phyloP scores from a whole-genome alignment of 768 basidiomycete genomes.

The Trametes cinnabarina region DNA sequence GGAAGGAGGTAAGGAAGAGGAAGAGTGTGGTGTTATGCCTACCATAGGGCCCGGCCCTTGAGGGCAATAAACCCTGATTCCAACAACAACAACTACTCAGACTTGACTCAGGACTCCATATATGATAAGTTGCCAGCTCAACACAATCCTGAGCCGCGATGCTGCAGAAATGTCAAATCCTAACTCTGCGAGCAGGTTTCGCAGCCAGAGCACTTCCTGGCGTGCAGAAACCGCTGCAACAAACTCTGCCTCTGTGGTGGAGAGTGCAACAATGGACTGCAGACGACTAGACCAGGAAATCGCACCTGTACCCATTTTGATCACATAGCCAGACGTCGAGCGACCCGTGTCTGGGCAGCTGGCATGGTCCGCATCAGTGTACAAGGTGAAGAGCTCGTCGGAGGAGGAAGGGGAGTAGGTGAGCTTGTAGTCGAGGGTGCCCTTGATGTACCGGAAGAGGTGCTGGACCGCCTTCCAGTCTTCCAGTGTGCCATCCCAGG shows the following conservation, averaged over 20 bases:
- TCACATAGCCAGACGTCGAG: conserved; percentile 31
- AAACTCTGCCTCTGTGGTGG: conserved; percentile 36
- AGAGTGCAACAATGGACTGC: conserved; percentile 39
- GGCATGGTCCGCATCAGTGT: conserved; percentile 13
- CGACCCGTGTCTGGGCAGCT: conserved; percentile 2
- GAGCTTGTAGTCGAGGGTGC: conserved; percentile 29
- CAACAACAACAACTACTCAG: no score
- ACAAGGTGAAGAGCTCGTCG: not conserved
- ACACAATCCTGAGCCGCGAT: conserved; percentile 31
- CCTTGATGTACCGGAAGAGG: conserved; percentile 37
- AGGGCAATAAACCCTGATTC: no score
- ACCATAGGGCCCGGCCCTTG: no score
- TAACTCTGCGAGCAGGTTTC: conserved; percentile 25
- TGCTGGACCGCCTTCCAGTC: conserved; percentile 39
- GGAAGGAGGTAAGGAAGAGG: no score
- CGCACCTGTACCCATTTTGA: conserved; percentile 35
- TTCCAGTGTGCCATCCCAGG: conserved; percentile 36
- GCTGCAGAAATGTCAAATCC: conserved; percentile 28
- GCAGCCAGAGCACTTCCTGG: no score
- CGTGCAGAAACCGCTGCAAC: no score
- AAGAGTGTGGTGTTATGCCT: no score
- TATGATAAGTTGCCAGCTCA: no score
- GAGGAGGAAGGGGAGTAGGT: conserved; percentile 3
- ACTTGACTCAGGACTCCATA: no score
- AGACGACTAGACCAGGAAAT: conserved; percentile 38